Percentiles rank a stretch among this genome's conserved stretches.
Evolutionary conservation across 345 rosid species (phyloP).

Genomic region (Litchi chinensis): DNA sequence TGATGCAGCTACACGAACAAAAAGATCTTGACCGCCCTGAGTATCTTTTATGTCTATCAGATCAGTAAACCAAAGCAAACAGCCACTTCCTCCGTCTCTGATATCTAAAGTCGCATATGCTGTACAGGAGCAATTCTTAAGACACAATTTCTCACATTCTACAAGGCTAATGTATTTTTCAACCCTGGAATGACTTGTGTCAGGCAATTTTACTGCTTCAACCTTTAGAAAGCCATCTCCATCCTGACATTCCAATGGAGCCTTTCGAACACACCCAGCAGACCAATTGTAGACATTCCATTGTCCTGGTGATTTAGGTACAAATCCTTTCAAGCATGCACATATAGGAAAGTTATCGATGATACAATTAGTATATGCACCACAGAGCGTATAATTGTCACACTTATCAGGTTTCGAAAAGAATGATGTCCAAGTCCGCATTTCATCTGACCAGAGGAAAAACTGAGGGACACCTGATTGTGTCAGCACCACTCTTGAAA

Average conservation of each 20-base stretch:
- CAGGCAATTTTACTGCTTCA: conserved; percentile 6
- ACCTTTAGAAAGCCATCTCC: background rate
- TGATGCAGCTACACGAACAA: background rate
- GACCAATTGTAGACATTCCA: conserved; percentile 18
- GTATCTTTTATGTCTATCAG: background rate
- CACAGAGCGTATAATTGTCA: conserved; percentile 22
- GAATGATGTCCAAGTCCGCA: conserved; percentile 1
- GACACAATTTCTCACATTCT: conserved; percentile 5
- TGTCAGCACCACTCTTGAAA: conserved; percentile 5
- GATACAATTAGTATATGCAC: conserved; percentile 22
- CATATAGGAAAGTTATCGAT: conserved; percentile 13
- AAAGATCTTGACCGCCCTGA: background rate
- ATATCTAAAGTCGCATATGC: background rate
- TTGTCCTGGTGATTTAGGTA: background rate
- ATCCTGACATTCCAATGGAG: conserved; percentile 2
- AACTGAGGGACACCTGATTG: background rate
- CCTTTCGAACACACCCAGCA: conserved; percentile 17
- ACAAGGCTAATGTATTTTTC: background rate
- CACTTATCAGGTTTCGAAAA: conserved; percentile 12
- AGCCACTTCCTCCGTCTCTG: background rate
- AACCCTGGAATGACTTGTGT: conserved; percentile 6
- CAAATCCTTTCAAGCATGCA: conserved; percentile 14
- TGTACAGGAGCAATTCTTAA: background rate
- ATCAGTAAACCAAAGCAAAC: background rate
- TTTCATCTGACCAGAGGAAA: conserved; percentile 5